These are phyloP conservation scores for Ophiocytium majus DNA, from an alignment of 352 stramenopile species.

Conservation along the genomic window DNA sequence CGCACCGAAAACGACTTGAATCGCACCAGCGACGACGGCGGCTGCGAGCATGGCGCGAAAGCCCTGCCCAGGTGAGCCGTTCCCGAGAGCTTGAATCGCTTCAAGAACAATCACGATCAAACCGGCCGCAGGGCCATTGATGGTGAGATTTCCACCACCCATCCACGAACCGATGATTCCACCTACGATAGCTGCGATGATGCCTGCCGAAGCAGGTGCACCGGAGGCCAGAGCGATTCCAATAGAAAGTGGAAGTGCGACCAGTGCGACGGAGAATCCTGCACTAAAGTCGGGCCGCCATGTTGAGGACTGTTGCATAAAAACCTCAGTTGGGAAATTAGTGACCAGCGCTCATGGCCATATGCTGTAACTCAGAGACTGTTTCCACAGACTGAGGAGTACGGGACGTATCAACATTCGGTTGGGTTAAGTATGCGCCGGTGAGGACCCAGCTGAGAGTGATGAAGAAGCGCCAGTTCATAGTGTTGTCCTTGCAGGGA, in stretches of 20 bases:
- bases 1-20: background rate
- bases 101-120: conserved; percentile 7
- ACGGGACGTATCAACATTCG: no score
- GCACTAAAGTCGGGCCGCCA: no score
- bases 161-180: background rate
- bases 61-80: background rate
- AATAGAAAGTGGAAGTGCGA: background rate
- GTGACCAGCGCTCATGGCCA: no score
- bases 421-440: no score
- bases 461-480: no score
- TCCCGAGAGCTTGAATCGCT: background rate
- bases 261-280: no score
- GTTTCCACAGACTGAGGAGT: no score
- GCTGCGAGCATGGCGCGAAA: background rate
- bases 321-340: no score
- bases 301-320: no score
- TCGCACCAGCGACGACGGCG: background rate
- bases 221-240: conserved; percentile 4
- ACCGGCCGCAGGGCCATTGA: background rate
- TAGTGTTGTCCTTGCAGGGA: no score
- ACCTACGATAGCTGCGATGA: background rate
- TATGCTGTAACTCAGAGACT: no score
- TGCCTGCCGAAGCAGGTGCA: background rate
- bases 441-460: no score
- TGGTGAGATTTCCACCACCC: background rate